A percentile compares a stretch with the other conserved stretches of the same genome.
phyloP scores from a whole-genome alignment of 495 filamentous ascomycete species.

The Xeromyces bisporus region DNA sequence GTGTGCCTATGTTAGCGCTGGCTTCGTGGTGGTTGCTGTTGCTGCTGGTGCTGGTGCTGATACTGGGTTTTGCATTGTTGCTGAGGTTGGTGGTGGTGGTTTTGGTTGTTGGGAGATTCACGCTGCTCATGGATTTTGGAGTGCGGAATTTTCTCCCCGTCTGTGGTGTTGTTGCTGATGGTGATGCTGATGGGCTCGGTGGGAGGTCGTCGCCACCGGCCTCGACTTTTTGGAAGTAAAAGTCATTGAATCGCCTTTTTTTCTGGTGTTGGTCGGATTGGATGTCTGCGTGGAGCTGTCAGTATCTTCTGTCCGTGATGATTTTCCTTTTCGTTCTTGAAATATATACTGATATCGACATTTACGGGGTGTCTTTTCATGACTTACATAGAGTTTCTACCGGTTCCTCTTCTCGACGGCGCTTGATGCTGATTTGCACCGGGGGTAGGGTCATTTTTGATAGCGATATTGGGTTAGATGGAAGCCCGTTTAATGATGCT shows the following conservation, averaged over 20 bases:
- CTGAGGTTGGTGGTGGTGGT: no score
- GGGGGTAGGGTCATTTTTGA: conserved; percentile 27
- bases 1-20: not conserved
- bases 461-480: no score
- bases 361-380: no score
- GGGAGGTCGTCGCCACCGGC: conserved; percentile 8
- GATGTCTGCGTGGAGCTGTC: conserved; percentile 18
- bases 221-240: conserved; percentile 28
- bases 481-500: no score
- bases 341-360: no score
- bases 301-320: not conserved
- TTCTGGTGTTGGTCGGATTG: conserved; percentile 28
- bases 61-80: not conserved
- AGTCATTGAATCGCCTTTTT: conserved; percentile 35
- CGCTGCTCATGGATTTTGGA: conserved; percentile 27
- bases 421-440: conserved; percentile 38
- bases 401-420: conserved; percentile 39
- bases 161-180: not conserved
- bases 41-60: not conserved
- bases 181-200: conserved; percentile 6
- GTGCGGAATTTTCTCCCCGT: conserved; percentile 16
- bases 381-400: conserved; percentile 36
- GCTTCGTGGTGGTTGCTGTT: no score
- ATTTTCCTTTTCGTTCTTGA: not conserved
- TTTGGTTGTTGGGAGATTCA: conserved; percentile 10